Evolutionary conservation across 331 rosid genomes (phyloP).

Genomic region (Pyracantha coccinea): DNA sequence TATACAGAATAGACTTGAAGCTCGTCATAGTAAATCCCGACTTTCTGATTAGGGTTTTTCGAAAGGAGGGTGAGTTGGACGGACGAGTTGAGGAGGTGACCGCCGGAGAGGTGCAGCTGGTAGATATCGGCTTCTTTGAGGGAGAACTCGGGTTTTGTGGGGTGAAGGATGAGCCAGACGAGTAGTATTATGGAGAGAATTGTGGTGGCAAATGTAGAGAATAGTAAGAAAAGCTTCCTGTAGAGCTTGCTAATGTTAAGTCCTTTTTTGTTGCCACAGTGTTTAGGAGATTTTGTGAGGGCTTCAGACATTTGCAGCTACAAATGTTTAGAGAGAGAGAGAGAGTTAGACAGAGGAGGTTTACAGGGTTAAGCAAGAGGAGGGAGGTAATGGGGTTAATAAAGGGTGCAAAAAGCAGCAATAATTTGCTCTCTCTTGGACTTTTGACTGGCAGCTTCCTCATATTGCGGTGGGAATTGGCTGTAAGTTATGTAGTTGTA

Average conservation of each 20-base stretch:
- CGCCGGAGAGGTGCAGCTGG: constrained; percentile 55
- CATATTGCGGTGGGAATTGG: constrained; percentile 1
- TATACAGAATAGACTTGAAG: constrained; percentile 56
- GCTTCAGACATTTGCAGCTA: constrained; percentile 56
- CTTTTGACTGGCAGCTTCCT: constrained; percentile 43
- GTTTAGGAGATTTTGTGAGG: constrained; percentile 61
- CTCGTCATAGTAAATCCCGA: constrained; percentile 78
- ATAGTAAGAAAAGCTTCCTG: constrained; percentile 47
- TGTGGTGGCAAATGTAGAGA: constrained; percentile 45
- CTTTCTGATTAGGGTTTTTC: constrained; percentile 73
- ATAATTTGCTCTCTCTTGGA: constrained; percentile 19
- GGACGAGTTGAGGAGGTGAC: constrained; percentile 68
- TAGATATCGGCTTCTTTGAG: constrained; percentile 64
- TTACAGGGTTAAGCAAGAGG: constrained; percentile 37
- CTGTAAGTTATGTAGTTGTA: background rate
- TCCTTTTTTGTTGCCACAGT: constrained; percentile 56
- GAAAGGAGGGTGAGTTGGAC: constrained; percentile 70
- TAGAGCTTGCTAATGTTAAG: constrained; percentile 31
- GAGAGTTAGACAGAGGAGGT: constrained; percentile 16
- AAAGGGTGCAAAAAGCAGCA: constrained; percentile 28
- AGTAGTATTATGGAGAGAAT: constrained; percentile 44
- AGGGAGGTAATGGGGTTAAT: constrained; percentile 17
- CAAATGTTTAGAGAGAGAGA: background rate
- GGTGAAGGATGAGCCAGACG: constrained; percentile 59
- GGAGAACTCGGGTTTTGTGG: constrained; percentile 69